Evolutionary conservation across 768 basidiomycete genomes (phyloP), one percentile per base, ranked within the genome.

Genomic region (Tricholoma sp.): DNA sequence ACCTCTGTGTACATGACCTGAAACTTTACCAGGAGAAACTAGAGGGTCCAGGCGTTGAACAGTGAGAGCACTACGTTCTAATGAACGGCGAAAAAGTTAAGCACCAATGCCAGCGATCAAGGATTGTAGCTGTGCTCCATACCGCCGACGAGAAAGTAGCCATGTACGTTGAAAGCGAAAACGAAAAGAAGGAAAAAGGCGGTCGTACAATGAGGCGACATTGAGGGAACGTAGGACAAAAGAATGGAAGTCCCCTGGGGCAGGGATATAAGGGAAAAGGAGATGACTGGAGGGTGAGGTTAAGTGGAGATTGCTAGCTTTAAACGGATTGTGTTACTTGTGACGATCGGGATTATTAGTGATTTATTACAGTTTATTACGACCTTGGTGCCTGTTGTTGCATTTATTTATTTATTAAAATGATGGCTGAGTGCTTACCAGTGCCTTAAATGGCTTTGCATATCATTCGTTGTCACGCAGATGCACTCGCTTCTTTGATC

Each of bases 1-100:
- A 80, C 79, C 69, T 58, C 75, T 72, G 64, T 83, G 81, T 41
- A 67, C 71, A 69, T 83, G 81, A 50, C 73, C 64, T 33, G 79
- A 72, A 41, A 80, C 70, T 49, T 63, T 65, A 33, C 79, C 79
- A 34, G 78, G 77, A 65, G 60, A 75, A 55, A 81, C 73, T 55
- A 82, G 68, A 15, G 81, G 80, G 67, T 82, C 81, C 15, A 78
- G 60, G 20, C 80, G 77, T 59, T 80, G 75, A 50, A 74, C 76
- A 7, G 76, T 75, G 57, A 82, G 70, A 42, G 76, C 69, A 57
- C 78, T 63, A 24, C 24, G 24, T 61, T 72, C 74, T 79, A 56
- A 1, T 48, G 7, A 34, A 50, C 50, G 36, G 51, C 36, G 39
- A 50, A 39, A 31, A 45, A 53, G 33, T 41, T 47, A 33, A 59